Base-by-base conservation (phyloP, 2,329 filamentous ascomycete genomes). In the Phyllosticta paracitricarpa region DNA sequence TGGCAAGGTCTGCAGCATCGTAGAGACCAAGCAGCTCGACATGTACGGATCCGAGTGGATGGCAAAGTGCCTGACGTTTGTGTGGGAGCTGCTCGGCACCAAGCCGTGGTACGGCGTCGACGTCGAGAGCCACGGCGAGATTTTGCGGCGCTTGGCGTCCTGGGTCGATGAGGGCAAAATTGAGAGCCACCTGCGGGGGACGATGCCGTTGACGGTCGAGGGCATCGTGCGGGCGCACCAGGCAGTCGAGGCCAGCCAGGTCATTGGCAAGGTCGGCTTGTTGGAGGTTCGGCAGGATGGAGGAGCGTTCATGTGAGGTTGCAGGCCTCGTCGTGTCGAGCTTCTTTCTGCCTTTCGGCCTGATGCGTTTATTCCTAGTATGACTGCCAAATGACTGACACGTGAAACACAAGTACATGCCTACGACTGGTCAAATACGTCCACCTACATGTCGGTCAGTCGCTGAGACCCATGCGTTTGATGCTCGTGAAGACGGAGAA, bases 31-130 rank as follows among this genome's bases (percentile, higher is more conserved):
- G 54, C 72, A 76, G 35, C 64, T 74, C 33, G 72, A 72, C 25
- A 75, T 78, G 73, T 78, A 79, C 63, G 76, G 76, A 2, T 75
- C 76, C 2, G 70, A 77, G 66, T 78, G 76, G 66, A 77, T 78
- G 75, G 71, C 75, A 56, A 79, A 79, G 67, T 75, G 71, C 17
- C 63, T 79, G 57, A 72, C 71, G 0, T 79, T 77, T 59, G 67
- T 70, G 3, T 79, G 77, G 76, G 73, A 70, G 64, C 69, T 76
- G 65, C 56, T 79, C 9, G 75, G 75, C 1, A 75, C 75, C 1
- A 75, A 77, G 24, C 68, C 72, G 3, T 77, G 74, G 64, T 74
- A 78, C 60, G 65, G 69, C 19, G 71, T 74, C n/a, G 68, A 73
- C 30, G 57, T 73, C 28, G 73, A 75, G 48, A 72, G 71, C 58